Evolutionary conservation across 345 rosid species (phyloP).

Genomic region (Boechera retrofracta): DNA sequence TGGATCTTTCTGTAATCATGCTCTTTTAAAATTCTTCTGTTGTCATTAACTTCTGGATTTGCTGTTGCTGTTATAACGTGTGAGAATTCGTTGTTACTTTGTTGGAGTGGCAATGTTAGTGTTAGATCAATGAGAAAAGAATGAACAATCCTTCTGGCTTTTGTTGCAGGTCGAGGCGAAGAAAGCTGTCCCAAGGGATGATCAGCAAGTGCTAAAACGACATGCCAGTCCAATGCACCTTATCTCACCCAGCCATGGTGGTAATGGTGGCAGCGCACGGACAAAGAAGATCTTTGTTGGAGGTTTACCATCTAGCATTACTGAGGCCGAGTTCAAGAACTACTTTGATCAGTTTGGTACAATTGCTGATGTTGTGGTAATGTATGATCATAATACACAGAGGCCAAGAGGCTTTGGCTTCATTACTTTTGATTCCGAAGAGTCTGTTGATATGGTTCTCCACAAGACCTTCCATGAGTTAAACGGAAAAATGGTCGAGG

Average conservation of each 20-base stretch:
- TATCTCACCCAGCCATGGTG: conserved; percentile 46
- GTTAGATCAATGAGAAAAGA: background rate
- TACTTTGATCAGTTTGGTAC: conserved; percentile 91
- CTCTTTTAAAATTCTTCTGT: background rate
- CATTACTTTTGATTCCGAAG: conserved; percentile 93
- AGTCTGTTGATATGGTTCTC: conserved; percentile 89
- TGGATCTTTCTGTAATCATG: background rate
- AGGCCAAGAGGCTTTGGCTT: conserved; percentile 99
- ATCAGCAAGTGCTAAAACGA: conserved; percentile 72
- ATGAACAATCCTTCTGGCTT: background rate
- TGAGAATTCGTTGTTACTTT: conserved; percentile 12
- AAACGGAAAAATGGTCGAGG: conserved; percentile 98
- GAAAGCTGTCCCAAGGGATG: conserved; percentile 93
- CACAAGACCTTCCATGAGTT: conserved; percentile 92
- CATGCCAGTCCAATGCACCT: conserved; percentile 55
- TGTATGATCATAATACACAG: conserved; percentile 98
- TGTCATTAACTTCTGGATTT: conserved; percentile 19
- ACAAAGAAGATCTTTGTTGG: conserved; percentile 93
- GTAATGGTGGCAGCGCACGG: conserved; percentile 65
- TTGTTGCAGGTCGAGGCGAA: conserved; percentile 89
- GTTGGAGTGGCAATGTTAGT: conserved; percentile 8
- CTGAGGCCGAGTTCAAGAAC: conserved; percentile 71
- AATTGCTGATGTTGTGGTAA: conserved; percentile 89
- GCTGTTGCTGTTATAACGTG: background rate
- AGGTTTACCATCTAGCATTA: conserved; percentile 79